Evolutionary conservation across 2,329 filamentous ascomycete species (phyloP).

Genomic region (Plectosphaerella plurivora): DNA sequence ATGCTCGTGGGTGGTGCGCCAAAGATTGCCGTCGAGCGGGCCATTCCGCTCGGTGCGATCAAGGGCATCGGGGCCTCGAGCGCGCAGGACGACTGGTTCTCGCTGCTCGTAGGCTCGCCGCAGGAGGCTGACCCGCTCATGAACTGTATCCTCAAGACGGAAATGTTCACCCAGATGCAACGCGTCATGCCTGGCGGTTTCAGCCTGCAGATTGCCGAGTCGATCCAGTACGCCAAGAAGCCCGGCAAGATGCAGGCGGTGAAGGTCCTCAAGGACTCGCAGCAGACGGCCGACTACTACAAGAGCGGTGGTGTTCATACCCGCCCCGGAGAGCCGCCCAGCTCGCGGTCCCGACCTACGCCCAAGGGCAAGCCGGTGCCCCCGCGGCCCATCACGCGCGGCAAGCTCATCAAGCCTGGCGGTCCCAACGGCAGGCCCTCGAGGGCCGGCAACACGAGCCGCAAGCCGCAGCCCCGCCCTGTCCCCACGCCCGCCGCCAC

Average conservation of each 20-base stretch:
- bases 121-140: slow-evolving; percentile 92
- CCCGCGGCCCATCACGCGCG: slow-evolving; percentile 85
- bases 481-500: slow-evolving; percentile 30
- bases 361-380: slow-evolving; percentile 84
- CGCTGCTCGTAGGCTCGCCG: slow-evolving; percentile 80
- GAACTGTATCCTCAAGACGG: slow-evolving; percentile 93
- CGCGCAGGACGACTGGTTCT: slow-evolving; percentile 94
- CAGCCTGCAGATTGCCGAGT: slow-evolving; percentile 76
- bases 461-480: slow-evolving; percentile 39
- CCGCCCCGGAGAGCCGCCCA: slow-evolving; percentile 75
- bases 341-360: slow-evolving; percentile 76
- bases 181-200: slow-evolving; percentile 74
- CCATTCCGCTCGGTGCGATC: slow-evolving; percentile 80
- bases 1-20: slow-evolving; percentile 76
- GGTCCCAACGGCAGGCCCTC: slow-evolving; percentile 80
- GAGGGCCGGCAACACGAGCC: slow-evolving; percentile 49
- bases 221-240: slow-evolving; percentile 96
- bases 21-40: slow-evolving; percentile 75
- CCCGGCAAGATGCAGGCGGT: slow-evolving; percentile 85
- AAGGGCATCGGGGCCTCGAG: slow-evolving; percentile 81
- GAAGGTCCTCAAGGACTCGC: slow-evolving; percentile 86
- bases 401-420: slow-evolving; percentile 86
- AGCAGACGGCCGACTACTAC: slow-evolving; percentile 74
- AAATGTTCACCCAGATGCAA: slow-evolving; percentile 90
- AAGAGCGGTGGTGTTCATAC: slow-evolving; percentile 93